phyloP scores from a whole-genome alignment of 331 rosid species.

The Phaseolus coccineus region DNA sequence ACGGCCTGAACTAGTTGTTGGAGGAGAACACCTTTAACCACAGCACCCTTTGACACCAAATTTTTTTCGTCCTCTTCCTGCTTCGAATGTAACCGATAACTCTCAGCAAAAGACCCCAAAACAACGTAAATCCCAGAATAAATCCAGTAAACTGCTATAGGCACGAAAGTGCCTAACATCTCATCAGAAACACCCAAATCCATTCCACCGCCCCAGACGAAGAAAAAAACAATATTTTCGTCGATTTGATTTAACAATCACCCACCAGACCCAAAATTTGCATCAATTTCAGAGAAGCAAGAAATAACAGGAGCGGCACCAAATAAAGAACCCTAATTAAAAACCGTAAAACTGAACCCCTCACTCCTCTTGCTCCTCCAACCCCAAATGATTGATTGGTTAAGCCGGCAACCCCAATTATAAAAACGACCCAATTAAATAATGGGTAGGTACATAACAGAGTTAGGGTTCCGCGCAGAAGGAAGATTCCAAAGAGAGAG shows the following conservation, averaged over 20 bases:
- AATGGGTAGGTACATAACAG: conserved; percentile 28
- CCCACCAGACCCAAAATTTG: neutral
- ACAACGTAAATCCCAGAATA: conserved; percentile 81
- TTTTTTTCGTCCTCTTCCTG: conserved; percentile 93
- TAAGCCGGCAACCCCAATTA: conserved; percentile 1
- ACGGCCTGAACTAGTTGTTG: conserved; percentile 87
- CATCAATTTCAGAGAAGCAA: conserved; percentile 34
- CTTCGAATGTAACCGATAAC: conserved; percentile 76
- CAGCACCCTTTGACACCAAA: conserved; percentile 76
- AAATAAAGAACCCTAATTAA: conserved; percentile 41
- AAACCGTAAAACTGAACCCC: conserved; percentile 31
- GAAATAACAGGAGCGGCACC: neutral
- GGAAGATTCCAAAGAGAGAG: conserved; percentile 46
- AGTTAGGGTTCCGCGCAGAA: conserved; percentile 39
- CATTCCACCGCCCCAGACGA: conserved; percentile 50
- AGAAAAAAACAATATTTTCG: neutral
- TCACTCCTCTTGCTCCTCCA: conserved; percentile 23
- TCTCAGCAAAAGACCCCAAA: conserved; percentile 68
- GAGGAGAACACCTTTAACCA: conserved; percentile 87
- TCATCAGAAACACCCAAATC: conserved; percentile 85
- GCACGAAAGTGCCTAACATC: conserved; percentile 83
- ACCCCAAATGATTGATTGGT: conserved; percentile 10
- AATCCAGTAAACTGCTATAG: conserved; percentile 80
- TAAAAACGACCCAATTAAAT: conserved; percentile 21
- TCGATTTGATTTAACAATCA: conserved; percentile 43